Conservation (phyloP, 805 yeast genomes). For the Kregervanrija fluxuum region DNA sequence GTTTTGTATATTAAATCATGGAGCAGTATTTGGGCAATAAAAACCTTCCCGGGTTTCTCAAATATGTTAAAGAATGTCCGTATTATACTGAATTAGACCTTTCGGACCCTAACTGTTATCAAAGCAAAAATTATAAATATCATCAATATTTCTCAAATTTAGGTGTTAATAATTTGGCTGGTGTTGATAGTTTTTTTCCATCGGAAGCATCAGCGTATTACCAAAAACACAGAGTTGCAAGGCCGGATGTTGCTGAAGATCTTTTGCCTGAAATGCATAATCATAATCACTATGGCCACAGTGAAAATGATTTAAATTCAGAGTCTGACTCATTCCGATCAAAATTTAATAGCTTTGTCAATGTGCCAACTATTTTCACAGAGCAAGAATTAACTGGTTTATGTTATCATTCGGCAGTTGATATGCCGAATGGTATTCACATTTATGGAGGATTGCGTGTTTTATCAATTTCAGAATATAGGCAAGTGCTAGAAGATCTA, state of each 20-base stretch:
- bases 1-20: constrained; percentile 6
- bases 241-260: constrained; percentile 4
- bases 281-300: too few species aligned
- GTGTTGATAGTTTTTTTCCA: neutral
- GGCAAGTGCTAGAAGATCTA: constrained; percentile 14
- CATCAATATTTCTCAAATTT: constrained; percentile 18
- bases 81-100: constrained; percentile 7
- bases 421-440: constrained; percentile 31
- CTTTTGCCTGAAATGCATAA: neutral
- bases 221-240: constrained; percentile 7
- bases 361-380: constrained; percentile 31
- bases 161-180: neutral
- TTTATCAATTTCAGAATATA: constrained; percentile 19
- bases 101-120: constrained; percentile 2
- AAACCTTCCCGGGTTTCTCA: constrained; percentile 18
- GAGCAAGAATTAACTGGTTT: constrained; percentile 35
- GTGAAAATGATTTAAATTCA: too few species aligned
- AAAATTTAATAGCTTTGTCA: constrained; percentile 16
- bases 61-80: constrained; percentile 14
- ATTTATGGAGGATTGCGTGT: constrained; percentile 39
- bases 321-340: constrained; percentile 6
- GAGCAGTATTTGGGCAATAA: constrained; percentile 16
- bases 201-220: constrained; percentile 3
- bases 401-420: constrained; percentile 37
- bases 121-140: constrained; percentile 11